These are phyloP conservation scores for Epithele typhae DNA, from an alignment of 768 basidiomycete genomes.

Conservation along the genomic window DNA sequence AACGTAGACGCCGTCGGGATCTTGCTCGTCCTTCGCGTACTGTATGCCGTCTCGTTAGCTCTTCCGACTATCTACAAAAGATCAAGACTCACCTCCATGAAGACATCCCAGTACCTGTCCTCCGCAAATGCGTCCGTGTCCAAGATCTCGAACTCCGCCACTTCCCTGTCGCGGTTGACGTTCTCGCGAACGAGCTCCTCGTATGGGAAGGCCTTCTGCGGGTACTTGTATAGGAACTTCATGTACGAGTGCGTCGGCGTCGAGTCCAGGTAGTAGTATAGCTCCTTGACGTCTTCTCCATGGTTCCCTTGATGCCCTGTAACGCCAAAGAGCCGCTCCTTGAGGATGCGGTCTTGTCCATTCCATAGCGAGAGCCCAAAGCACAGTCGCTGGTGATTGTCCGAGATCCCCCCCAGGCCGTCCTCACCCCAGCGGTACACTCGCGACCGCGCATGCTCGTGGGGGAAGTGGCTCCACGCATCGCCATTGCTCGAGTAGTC, in stretches of 20 bases:
- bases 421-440: constrained; percentile 99
- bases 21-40: constrained; percentile 97
- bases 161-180: constrained; percentile 74
- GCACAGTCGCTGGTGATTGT: constrained; percentile 94
- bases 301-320: constrained; percentile 98
- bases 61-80: not conserved
- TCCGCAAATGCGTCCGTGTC: constrained; percentile 91
- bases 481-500: constrained; percentile 97
- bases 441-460: constrained; percentile 87
- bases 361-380: constrained; percentile 94
- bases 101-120: constrained; percentile 97
- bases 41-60: constrained; percentile 27
- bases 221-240: constrained; percentile 99
- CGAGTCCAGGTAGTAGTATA: constrained; percentile 98
- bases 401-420: constrained; percentile 94
- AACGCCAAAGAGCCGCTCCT: constrained; percentile 94
- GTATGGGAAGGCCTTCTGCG: constrained; percentile 89
- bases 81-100: constrained; percentile 77
- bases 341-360: constrained; percentile 87
- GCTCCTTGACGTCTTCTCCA: constrained; percentile 98
- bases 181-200: constrained; percentile 90
- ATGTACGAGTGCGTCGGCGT: constrained; percentile 99
- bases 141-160: constrained; percentile 88
- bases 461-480: constrained; percentile 94
- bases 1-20: constrained; percentile 82